These are phyloP conservation scores for Colletotrichum simmondsii DNA, from an alignment of 2,329 filamentous ascomycete genomes.

Conservation along the genomic window DNA sequence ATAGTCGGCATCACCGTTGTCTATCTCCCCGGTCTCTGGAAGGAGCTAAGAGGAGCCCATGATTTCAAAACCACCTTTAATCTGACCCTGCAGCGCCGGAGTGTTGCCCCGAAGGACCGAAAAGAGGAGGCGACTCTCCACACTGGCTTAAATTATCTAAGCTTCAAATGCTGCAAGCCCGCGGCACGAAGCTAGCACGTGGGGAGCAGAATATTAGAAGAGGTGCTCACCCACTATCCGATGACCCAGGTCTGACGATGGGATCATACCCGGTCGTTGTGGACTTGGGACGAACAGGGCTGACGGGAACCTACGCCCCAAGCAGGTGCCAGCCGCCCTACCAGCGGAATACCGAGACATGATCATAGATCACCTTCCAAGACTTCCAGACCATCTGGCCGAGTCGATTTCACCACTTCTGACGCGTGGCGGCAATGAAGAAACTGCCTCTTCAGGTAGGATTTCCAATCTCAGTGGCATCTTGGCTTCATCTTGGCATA, in stretches of 20 bases:
- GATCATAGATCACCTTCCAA: not conserved
- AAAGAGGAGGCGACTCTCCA: not conserved
- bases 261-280: not conserved
- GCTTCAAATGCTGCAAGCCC: constrained; percentile 17
- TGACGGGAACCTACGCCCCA: not conserved
- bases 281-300: constrained; percentile 1
- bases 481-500: constrained; percentile 32
- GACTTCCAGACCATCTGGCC: not conserved
- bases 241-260: not conserved
- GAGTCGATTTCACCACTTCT: not conserved
- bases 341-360: not conserved
- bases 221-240: not conserved
- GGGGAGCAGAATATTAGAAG: not conserved
- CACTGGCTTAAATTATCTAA: not conserved
- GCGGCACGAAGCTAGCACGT: constrained; percentile 2
- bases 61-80: constrained; percentile 14
- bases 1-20: constrained; percentile 3
- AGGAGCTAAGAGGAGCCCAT: constrained; percentile 1
- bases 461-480: constrained; percentile 4
- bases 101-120: not conserved
- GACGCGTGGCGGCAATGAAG: not conserved
- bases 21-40: not conserved
- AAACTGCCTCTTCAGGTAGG: constrained; percentile 4
- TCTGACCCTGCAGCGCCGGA: constrained; percentile 9
- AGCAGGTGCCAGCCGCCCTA: not conserved